Base-by-base conservation (phyloP, 2,329 filamentous ascomycete species). In the Xenoacremonium recifei region DNA sequence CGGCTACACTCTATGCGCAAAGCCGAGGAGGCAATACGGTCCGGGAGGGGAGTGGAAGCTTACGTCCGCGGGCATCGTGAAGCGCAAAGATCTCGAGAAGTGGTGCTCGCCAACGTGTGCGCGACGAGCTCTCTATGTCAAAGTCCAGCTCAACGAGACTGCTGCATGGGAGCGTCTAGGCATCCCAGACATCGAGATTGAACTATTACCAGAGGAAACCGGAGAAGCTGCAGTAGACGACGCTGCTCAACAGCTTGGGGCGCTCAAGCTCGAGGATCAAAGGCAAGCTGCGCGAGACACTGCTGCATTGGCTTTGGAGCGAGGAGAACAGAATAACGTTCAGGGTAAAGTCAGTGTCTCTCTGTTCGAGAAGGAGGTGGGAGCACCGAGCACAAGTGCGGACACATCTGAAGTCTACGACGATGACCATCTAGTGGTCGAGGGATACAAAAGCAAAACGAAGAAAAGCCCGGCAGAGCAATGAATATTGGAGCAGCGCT, bases 51-150 rank as follows among this genome's bases (percentile, higher is more conserved):
- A 81, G 50, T 91, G 83, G 69, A 85, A 87, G 58, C 69, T 85
- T 17, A 66, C 69, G 44, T 68, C 59, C 48, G 71, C 62, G 64
- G 76, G 75, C 49, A 85, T 96, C 35, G 82, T 95, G 19, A 77
- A 80, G 45, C 80, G 77, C 39, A 80, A 82, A 51, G 82, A 89
- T 58, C 66, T 91, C 13, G 88, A 93, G 67, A 86, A 84, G 66
- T 99, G 90, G 89, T 99, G 93, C 65, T 88, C 84, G 1, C 75
- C 84, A 40, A 75, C 75, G 29, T 99, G 93, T 67, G 87, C 87
- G 3, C 79, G 81, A 50, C 77, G 88, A 36, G 90, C 88, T 3
- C 73, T 95, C 51, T 96, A 90, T 64, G 76, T 97, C 54, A 88
- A 90, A 59, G 87, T 95, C 18, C 93, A 99, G 72, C 77, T 97